Base-by-base conservation (phyloP, 768 basidiomycete genomes). In the Trametes elegans region DNA sequence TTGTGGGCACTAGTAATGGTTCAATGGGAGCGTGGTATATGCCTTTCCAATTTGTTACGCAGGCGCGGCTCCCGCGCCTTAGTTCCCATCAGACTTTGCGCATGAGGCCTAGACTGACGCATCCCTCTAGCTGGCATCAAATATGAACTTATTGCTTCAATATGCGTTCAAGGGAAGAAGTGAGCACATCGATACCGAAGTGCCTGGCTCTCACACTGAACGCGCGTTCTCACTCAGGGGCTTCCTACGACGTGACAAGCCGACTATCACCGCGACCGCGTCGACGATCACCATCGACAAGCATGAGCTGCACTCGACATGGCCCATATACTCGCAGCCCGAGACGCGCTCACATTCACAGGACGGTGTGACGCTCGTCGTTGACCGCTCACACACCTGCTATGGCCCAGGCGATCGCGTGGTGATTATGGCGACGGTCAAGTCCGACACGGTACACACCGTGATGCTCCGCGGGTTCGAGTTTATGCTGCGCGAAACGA, bases 271-370 rank as follows among this genome's bases (percentile, higher is more conserved):
- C 27, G 82, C 85, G n/a, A 80, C 84, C 11, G 76, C 82, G 18
- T 81, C 88, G 29, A 74, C 79, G 11, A 86, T 97, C 40, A 81
- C 85, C 58, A 90, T 97, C 63, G 89, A 92, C 76, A 97, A 96
- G 70, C 93, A 96, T 65, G 94, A 96, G 60, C 74, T 95, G 7
- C 93, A 96, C 65, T 88, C 93, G 4, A 87, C 90, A 1, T 97
- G 94, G 94, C 93, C 94, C 2, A 80, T 95, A 27, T 96, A 93
- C 66, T 81, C 81, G 44, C 88, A 92, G 66, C 80, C 81, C 10
- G 89, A 93, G 63, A 78, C 77, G 29, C 86, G 90, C n/a, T 77
- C 80, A 14, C 71, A 82, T 16, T 64, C 75, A 2, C 81, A 85
- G 58, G 86, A 91, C 3, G 86, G 85, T 24, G 78, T 93, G 16